Evolutionary conservation across 2,329 filamentous ascomycete species (phyloP).

Genomic region (Gliomastix tumulicola): DNA sequence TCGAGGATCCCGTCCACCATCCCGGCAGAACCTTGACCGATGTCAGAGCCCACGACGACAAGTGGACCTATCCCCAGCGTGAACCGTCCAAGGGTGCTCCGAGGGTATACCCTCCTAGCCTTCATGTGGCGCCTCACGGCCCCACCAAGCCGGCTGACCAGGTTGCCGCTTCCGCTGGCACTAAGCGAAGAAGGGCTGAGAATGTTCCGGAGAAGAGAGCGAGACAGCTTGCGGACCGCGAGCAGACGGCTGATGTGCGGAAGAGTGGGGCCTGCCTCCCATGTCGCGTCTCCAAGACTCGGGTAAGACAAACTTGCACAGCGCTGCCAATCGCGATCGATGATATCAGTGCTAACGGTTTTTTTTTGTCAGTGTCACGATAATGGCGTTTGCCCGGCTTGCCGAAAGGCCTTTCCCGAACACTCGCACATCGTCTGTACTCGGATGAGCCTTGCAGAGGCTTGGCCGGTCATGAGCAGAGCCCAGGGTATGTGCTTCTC

Average conservation of each 20-base stretch:
- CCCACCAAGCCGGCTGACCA: background rate
- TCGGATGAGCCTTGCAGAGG: conserved; percentile 25
- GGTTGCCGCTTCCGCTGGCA: conserved; percentile 14
- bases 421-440: conserved; percentile 31
- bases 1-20: conserved; percentile 19
- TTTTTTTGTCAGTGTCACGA: conserved; percentile 29
- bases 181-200: conserved; percentile 27
- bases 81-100: conserved; percentile 18
- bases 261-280: conserved; percentile 39
- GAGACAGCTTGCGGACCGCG: conserved; percentile 27
- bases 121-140: conserved; percentile 6
- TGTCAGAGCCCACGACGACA: conserved; percentile 27
- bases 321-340: background rate
- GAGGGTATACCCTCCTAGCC: conserved; percentile 17
- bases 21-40: conserved; percentile 22
- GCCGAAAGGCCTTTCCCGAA: conserved; percentile 30
- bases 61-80: conserved; percentile 31
- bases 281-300: conserved; percentile 39
- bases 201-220: conserved; percentile 24
- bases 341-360: conserved; percentile 1
- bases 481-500: conserved; percentile 24
- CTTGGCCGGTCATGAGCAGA: conserved; percentile 28
- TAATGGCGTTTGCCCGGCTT: conserved; percentile 32
- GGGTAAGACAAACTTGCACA: conserved; percentile 28
- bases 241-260: conserved; percentile 41